These are phyloP conservation scores for Plantago coronopus DNA, from an alignment of 305 asterid genomes.

Conservation along the genomic window DNA sequence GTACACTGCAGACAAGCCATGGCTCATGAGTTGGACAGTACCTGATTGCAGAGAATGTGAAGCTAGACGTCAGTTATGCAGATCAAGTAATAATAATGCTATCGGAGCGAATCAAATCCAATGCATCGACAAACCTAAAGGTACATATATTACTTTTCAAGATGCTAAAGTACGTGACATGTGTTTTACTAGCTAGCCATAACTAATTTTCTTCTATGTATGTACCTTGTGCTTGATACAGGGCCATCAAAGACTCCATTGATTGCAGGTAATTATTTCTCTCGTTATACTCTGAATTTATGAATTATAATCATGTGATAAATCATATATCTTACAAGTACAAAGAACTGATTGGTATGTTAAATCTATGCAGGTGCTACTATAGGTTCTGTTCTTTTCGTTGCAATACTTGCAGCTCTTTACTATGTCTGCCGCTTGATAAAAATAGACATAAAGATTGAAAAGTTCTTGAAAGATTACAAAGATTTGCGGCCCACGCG, in stretches of 20 bases:
- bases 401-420: slow-evolving; percentile 2
- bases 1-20: background rate
- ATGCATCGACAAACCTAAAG: slow-evolving; percentile 11
- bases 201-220: slow-evolving; percentile 3
- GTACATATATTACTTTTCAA: background rate
- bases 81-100: background rate
- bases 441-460: slow-evolving; percentile 26
- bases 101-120: background rate
- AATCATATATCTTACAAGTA: background rate
- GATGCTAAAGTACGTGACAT: background rate
- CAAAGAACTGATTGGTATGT: background rate
- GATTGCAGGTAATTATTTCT: slow-evolving; percentile 27
- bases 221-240: background rate
- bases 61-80: slow-evolving; percentile 18
- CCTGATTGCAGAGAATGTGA: slow-evolving; percentile 34
- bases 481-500: slow-evolving; percentile 34
- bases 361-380: slow-evolving; percentile 4
- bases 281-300: background rate
- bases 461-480: slow-evolving; percentile 34
- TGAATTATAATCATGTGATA: background rate
- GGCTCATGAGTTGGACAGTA: slow-evolving; percentile 26
- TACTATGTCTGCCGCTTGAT: slow-evolving; percentile 13
- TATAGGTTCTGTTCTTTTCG: slow-evolving; percentile 17
- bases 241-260: background rate
- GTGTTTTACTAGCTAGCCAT: too few relatives aligned